These are phyloP conservation scores for Colletotrichum paranaense DNA, from an alignment of 2,329 filamentous ascomycete species.

Conservation along the genomic window DNA sequence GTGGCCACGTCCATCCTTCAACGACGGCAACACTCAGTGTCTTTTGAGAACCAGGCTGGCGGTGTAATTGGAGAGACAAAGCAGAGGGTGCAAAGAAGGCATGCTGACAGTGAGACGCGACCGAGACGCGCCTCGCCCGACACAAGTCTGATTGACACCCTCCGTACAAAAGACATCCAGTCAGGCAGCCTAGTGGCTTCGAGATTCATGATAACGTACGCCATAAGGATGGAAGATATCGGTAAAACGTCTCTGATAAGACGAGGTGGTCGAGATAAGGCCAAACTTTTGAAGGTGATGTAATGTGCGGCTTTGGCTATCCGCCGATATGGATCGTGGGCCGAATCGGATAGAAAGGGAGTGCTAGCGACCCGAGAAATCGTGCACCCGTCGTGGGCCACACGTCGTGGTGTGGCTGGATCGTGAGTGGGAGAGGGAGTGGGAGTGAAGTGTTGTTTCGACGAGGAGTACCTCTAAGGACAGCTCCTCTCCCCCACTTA, in stretches of 20 bases:
- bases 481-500: not conserved
- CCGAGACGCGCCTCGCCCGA: slow-evolving; percentile 18
- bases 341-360: not conserved
- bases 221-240: not conserved
- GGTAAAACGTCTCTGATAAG: not conserved
- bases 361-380: not conserved
- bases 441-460: not conserved
- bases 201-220: not conserved
- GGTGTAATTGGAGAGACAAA: not conserved
- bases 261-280: slow-evolving; percentile 7
- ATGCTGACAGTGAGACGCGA: slow-evolving; percentile 22
- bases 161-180: not conserved
- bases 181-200: not conserved
- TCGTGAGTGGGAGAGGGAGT: not conserved
- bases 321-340: not conserved
- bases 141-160: not conserved
- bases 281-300: not conserved
- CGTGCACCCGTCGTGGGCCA: not conserved
- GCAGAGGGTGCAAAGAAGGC: not conserved
- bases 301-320: not conserved
- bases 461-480: not conserved
- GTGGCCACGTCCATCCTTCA: not conserved
- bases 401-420: not conserved
- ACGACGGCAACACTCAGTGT: not conserved
- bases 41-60: not conserved